These are phyloP conservation scores for Claviceps lovelessii DNA, from an alignment of 2,329 filamentous ascomycete species.

Conservation along the genomic window DNA sequence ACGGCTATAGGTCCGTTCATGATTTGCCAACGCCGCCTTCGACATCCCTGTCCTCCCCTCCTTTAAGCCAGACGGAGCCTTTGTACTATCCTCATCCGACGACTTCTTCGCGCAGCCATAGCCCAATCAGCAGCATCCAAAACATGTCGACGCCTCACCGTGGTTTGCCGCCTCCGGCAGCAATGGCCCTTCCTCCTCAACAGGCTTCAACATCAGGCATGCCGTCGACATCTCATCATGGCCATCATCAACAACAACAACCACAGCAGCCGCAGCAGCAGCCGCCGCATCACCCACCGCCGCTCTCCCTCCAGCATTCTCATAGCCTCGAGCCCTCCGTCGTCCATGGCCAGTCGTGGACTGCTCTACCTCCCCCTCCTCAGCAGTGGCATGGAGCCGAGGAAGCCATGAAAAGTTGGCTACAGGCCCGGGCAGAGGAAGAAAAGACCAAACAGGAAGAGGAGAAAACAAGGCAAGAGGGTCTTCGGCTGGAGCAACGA, in stretches of 20 bases:
- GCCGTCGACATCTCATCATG: slow-evolving; percentile 14
- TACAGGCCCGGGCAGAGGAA: slow-evolving; percentile 58
- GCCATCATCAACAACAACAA: slow-evolving; percentile 9
- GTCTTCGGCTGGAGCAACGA: slow-evolving; percentile 54
- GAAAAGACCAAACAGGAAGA: slow-evolving; percentile 61
- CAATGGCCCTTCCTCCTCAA: slow-evolving; percentile 44
- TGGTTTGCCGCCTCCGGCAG: slow-evolving; percentile 53
- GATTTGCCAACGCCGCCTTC: slow-evolving; percentile 45
- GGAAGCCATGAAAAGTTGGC: slow-evolving; percentile 58
- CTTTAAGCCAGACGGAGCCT: slow-evolving; percentile 35
- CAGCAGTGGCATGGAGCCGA: slow-evolving; percentile 53
- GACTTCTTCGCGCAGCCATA: slow-evolving; percentile 29
- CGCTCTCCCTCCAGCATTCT: slow-evolving; percentile 12
- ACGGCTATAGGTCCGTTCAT: slow-evolving; percentile 48
- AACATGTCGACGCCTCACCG: slow-evolving; percentile 57
- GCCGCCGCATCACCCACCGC: not conserved
- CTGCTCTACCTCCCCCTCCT: slow-evolving; percentile 47
- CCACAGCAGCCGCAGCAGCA: not conserved
- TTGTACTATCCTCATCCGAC: slow-evolving; percentile 26
- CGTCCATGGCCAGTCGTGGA: slow-evolving; percentile 24
- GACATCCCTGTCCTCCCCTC: slow-evolving; percentile 40
- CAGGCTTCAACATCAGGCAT: slow-evolving; percentile 19
- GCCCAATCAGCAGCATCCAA: slow-evolving; percentile 28
- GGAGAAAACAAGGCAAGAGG: slow-evolving; percentile 52
- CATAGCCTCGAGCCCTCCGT: slow-evolving; percentile 12